Base-by-base conservation (phyloP, 1,284 basidiomycete species). In the Psilocybe mexicana region DNA sequence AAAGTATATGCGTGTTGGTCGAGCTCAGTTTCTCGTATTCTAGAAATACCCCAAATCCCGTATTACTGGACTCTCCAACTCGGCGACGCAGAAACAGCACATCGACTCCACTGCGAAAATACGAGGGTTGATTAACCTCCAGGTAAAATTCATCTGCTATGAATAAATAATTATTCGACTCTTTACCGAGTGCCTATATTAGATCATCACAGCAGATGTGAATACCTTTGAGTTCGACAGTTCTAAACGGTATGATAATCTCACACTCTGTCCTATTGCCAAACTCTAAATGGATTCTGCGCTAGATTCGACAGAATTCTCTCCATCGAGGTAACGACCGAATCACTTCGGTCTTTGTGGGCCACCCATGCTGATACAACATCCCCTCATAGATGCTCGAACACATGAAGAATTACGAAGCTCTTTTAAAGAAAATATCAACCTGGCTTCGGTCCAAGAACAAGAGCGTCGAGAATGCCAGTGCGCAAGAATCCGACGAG, bases 331-430 rank as follows among this genome's bases (percentile, higher is more conserved):
- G 83, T 81, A 12, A 28, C 52, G 35, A 7, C 26, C 11, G n/a
- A 30, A 8, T 47, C 11, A 7, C 10, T 45, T 42, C 35, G 25
- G 36, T 38, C 24, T 2, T 48, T 42, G 43, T 12, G 44, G 6
- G 26, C 11, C 25, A 55, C 18, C 43, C 36, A 14, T 28, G 40
- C 25, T n/a, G 28, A n/a, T 18, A 24, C 30, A 43, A 57, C 18
- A 24, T 10, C 6, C 51, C 40, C 25, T 57, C n/a, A 30, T 18
- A 85, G 81, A 92, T 92, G 89, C 89, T 92, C 62, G 90, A 92
- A 65, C 90, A 92, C 68, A 90, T 90, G 88, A 90, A 88, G 74
- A 88, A 89, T 66, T 92, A 92, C 72, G 76, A 88, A 54, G 67
- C 73, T 5, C 81, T 92, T 23, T 79, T 92, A 61, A 71, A 74